phyloP scores from a whole-genome alignment of 2,329 filamentous ascomycete species.

The Ceratocystis albifundus region DNA sequence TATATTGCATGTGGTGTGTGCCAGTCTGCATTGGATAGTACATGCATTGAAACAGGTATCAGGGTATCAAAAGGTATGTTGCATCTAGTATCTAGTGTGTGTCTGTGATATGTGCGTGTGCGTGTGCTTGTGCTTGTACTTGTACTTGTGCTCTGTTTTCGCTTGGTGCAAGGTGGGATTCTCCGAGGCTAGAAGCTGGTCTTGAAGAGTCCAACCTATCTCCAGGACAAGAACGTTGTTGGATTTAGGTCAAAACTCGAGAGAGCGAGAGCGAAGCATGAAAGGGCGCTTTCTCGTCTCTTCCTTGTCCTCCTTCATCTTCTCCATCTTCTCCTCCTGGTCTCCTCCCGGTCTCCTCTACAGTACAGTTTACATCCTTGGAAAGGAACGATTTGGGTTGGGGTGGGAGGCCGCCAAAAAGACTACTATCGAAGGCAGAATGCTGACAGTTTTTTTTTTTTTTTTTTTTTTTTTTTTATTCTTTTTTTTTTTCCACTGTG shows the following conservation, averaged over 20 bases:
- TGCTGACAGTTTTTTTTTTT: not conserved
- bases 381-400: not conserved
- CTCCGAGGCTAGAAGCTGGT: not conserved
- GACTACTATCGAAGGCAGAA: too few relatives aligned
- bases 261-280: too few relatives aligned
- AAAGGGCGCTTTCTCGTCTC: not conserved
- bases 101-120: not conserved
- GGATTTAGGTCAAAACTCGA: not conserved
- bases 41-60: not conserved
- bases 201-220: not conserved
- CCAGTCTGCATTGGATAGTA: not conserved
- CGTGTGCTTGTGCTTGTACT: not conserved
- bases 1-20: slow-evolving; percentile 3
- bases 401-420: not conserved
- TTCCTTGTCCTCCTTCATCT: not conserved
- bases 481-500: not conserved
- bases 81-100: slow-evolving; percentile 2
- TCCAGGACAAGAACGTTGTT: not conserved
- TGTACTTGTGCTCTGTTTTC: not conserved
- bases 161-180: not conserved
- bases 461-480: not conserved
- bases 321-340: not conserved
- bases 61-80: not conserved
- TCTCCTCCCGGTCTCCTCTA: not conserved
- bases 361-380: not conserved